Evolutionary conservation across 106 monocot species (phyloP), one percentile per base, ranked within the genome.

Genomic region (Dendrobium chrysotoxum): DNA sequence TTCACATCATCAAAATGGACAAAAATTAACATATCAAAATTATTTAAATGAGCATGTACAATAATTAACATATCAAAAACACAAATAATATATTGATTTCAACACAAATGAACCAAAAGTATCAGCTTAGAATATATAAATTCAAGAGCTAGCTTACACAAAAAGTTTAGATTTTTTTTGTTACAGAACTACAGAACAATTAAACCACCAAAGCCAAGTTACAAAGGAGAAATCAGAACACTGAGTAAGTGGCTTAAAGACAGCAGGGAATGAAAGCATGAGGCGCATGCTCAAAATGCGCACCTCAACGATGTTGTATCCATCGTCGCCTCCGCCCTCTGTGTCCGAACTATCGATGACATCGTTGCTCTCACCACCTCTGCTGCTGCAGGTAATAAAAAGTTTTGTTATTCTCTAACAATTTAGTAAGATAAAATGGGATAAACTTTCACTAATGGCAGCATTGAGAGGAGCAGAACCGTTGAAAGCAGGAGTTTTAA

Each of bases 211-310:
- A 88, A 86, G 84, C 80, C 82, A 1, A 15, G 10, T 1, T 9
- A 71, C 31, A 71, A 10, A 6, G 70, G 70, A 71, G 70, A 28
- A 35, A 71, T 3, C 70, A 28, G 70, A 28, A 92, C 90, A 0
- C 85, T 95, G 23, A 88, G 88, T 4, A 74, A 90, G 82, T 95
- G 95, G 95, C 82, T 95, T 16, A 95, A 90, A 70, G 95, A 92
- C 71, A 64, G 88, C 17, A 79, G 35, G 79, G 90, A 95, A 84
- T 77, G 77, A 28, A 93, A 96, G 47, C 90, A 96, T 73, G 93
- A 96, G 77, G 84, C 88, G 15, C 84, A 93, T 17, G 87, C 92
- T 17, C 96, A 93, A 79, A 96, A 92, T 26, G 92, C 93, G 3
- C 96, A 90, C 80, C 81, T 93, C 35, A 92, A 96, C 20, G 95